Evolutionary conservation across 805 yeast species (phyloP).

Genomic region (Sugiyamaella lignohabitans): DNA sequence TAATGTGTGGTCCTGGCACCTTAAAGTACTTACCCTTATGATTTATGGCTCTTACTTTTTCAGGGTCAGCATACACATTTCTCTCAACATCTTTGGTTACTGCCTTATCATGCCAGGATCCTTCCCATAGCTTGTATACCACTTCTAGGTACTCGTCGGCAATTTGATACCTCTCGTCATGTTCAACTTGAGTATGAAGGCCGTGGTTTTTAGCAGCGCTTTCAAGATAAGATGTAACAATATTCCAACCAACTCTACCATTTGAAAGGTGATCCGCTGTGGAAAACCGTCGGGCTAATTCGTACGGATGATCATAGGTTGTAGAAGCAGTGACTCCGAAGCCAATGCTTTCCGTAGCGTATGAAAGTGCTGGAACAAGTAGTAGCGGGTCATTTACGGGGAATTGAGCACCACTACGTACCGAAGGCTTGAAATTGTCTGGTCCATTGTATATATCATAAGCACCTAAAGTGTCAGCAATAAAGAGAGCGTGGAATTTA

Average conservation of each 20-base stretch:
- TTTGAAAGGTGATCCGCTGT: slow-evolving; percentile 39
- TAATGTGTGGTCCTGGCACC: slow-evolving; percentile 40
- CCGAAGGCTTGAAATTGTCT: slow-evolving; percentile 32
- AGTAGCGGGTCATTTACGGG: slow-evolving; percentile 39
- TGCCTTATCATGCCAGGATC: slow-evolving; percentile 43
- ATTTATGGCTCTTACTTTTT: slow-evolving; percentile 37
- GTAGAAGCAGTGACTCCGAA: slow-evolving; percentile 41
- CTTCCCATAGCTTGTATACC: slow-evolving; percentile 35
- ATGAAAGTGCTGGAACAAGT: slow-evolving; percentile 38
- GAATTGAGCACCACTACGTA: slow-evolving; percentile 30
- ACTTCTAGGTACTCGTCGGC: slow-evolving; percentile 39
- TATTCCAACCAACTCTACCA: slow-evolving; percentile 45
- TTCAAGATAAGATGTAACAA: slow-evolving; percentile 41
- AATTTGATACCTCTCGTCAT: slow-evolving; percentile 37
- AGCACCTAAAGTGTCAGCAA: slow-evolving; percentile 38
- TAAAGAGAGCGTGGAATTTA: slow-evolving; percentile 35
- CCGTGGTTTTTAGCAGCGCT: slow-evolving; percentile 39
- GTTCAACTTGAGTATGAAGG: slow-evolving; percentile 34
- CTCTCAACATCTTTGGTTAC: slow-evolving; percentile 27
- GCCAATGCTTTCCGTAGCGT: slow-evolving; percentile 36
- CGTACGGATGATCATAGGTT: slow-evolving; percentile 39
- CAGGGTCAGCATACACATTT: slow-evolving; percentile 28
- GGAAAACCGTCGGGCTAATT: slow-evolving; percentile 39
- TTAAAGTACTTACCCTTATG: slow-evolving; percentile 38
- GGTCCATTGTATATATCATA: slow-evolving; percentile 41